Evolutionary conservation across 345 rosid species (phyloP).

Genomic region (Boechera retrofracta): DNA sequence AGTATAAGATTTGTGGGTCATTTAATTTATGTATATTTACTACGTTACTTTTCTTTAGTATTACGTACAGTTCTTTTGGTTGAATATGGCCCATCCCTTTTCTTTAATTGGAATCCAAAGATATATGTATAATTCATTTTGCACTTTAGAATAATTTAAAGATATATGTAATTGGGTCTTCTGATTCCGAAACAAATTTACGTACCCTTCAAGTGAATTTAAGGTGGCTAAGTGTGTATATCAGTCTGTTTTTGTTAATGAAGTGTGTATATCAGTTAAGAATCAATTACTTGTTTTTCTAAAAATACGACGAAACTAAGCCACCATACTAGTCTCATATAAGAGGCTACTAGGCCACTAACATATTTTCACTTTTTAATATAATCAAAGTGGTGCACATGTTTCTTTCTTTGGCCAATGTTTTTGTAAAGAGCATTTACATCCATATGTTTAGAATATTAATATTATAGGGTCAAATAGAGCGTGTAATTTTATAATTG

Average conservation of each 20-base stretch:
- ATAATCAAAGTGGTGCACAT: no score
- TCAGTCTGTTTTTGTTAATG: no score
- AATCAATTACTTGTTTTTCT: not conserved
- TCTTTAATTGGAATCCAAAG: not conserved
- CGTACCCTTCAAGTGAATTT: no score
- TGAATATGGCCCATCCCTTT: not conserved
- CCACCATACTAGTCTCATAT: no score
- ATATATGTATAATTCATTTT: not conserved
- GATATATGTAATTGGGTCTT: not conserved
- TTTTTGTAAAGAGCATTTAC: no score
- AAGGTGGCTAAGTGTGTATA: not conserved
- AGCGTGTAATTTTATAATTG: no score
- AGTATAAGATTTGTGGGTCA: constrained; percentile 4
- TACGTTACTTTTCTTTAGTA: not conserved
- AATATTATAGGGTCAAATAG: not conserved
- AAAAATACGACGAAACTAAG: not conserved
- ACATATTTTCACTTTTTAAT: not conserved
- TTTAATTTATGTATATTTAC: not conserved
- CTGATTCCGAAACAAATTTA: not conserved
- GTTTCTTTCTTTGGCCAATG: no score
- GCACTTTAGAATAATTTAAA: not conserved
- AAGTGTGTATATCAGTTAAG: not conserved
- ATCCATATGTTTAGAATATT: not conserved
- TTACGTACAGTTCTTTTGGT: not conserved
- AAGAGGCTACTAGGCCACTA: constrained; percentile 23